phyloP scores from a whole-genome alignment of 768 basidiomycete genomes.

The Fibroporia radiculosa region DNA sequence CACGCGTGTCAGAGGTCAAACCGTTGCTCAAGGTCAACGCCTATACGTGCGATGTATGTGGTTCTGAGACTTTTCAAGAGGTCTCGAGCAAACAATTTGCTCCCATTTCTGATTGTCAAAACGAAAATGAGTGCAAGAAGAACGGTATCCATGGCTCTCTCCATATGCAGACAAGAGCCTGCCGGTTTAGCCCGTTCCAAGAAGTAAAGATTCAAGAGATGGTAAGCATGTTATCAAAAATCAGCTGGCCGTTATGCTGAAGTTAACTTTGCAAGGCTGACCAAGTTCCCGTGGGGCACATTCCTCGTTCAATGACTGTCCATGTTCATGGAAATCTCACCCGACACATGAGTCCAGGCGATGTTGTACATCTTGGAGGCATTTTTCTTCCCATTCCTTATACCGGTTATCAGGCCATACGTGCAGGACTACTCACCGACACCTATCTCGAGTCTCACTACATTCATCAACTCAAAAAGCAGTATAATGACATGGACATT shows the following conservation, averaged over 20 bases:
- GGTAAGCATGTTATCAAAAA: conserved; percentile 35
- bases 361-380: conserved; percentile 92
- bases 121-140: conserved; percentile 75
- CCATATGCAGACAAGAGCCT: conserved; percentile 98
- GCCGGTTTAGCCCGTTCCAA: conserved; percentile 96
- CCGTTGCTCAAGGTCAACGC: conserved; percentile 95
- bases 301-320: conserved; percentile 97
- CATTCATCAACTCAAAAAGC: conserved; percentile 93
- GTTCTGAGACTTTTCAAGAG: conserved; percentile 97
- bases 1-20: conserved; percentile 97
- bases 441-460: conserved; percentile 92
- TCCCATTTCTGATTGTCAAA: conserved; percentile 85
- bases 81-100: conserved; percentile 87
- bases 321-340: conserved; percentile 88
- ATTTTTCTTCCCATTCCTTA: conserved; percentile 97
- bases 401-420: conserved; percentile 94
- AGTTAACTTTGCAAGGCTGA: conserved; percentile 59
- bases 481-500: conserved; percentile 90
- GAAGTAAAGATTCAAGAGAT: conserved; percentile 99
- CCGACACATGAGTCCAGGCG: conserved; percentile 89
- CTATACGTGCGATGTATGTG: conserved; percentile 97
- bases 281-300: conserved; percentile 99
- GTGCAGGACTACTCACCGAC: conserved; percentile 93
- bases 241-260: neutral
- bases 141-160: conserved; percentile 85